Evolutionary conservation across 2,329 filamentous ascomycete species (phyloP).

Genomic region (Aspergillus pseudoglaucus): DNA sequence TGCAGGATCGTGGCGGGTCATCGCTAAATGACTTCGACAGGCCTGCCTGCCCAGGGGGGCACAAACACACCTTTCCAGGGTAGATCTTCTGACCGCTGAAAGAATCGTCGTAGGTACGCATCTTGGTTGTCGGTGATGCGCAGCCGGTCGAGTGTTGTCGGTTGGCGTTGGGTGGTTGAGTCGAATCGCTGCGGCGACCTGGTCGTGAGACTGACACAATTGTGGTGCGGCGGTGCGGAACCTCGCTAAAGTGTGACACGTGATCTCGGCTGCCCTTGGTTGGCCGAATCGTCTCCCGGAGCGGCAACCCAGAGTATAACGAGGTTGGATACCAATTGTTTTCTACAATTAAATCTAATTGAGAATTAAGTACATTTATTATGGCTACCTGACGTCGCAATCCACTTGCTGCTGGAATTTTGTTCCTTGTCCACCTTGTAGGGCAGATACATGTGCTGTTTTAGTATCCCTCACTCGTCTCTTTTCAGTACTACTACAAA

Average conservation of each 20-base stretch:
- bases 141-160: slow-evolving; percentile 34
- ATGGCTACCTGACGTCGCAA: too few species aligned
- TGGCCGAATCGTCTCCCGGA: slow-evolving; percentile 1
- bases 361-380: too few species aligned
- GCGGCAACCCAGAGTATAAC: not conserved
- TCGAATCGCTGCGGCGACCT: slow-evolving; percentile 33
- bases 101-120: slow-evolving; percentile 72
- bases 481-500: too few species aligned
- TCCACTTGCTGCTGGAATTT: too few species aligned
- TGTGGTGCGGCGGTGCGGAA: slow-evolving; percentile 34
- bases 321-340: too few species aligned
- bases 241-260: slow-evolving; percentile 41
- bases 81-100: slow-evolving; percentile 75
- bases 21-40: not conserved
- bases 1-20: not conserved
- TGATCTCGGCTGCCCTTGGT: slow-evolving; percentile 37
- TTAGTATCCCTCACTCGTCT: too few species aligned
- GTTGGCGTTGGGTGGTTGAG: slow-evolving; percentile 40
- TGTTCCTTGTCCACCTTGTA: too few species aligned
- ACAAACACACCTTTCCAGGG: slow-evolving; percentile 64
- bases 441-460: too few species aligned
- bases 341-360: too few species aligned
- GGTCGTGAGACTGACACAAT: slow-evolving; percentile 32
- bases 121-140: slow-evolving; percentile 51
- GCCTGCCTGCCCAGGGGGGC: slow-evolving; percentile 11